Conservation (phyloP, 2,329 filamentous ascomycete species). For the Bipolaris sorokiniana region DNA sequence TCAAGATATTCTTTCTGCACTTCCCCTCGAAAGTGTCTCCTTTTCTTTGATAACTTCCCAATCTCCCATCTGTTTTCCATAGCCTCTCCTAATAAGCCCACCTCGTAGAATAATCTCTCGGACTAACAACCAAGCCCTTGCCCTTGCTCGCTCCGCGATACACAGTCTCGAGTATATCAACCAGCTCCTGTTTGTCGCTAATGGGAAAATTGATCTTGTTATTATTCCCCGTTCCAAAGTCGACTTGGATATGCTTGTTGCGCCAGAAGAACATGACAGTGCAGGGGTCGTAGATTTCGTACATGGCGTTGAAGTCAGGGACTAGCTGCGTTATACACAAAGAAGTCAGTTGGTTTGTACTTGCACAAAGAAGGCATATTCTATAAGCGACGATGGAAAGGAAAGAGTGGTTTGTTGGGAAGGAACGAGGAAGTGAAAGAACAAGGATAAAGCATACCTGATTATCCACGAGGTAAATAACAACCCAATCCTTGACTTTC, state of each 20-base stretch:
- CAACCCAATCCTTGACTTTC: slow-evolving; percentile 81
- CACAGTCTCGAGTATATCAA: slow-evolving; percentile 97
- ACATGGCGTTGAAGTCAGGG: slow-evolving; percentile 94
- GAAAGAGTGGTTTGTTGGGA: not conserved
- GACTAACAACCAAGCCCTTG: slow-evolving; percentile 88
- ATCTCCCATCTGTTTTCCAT: not conserved
- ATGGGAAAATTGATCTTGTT: slow-evolving; percentile 94
- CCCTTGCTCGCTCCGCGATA: slow-evolving; percentile 97
- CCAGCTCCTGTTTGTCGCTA: slow-evolving; percentile 94
- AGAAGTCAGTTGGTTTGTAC: no score
- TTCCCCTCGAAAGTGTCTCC: no score
- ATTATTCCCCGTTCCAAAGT: slow-evolving; percentile 81
- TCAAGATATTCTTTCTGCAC: no score
- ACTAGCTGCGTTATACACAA: slow-evolving; percentile 45
- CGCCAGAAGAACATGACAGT: slow-evolving; percentile 96
- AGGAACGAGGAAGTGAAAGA: no score
- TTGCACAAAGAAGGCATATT: not conserved
- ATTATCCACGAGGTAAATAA: slow-evolving; percentile 84
- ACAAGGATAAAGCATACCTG: slow-evolving; percentile 50
- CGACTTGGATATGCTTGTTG: slow-evolving; percentile 35
- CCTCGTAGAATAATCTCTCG: slow-evolving; percentile 76
- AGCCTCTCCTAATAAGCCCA: slow-evolving; percentile 54
- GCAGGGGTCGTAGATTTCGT: slow-evolving; percentile 83
- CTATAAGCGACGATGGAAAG: not conserved
- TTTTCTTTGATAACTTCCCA: no score